Evolutionary conservation across 371 early-diverging fungal genomes (phyloP).

Genomic region (Batkoa obscura): DNA sequence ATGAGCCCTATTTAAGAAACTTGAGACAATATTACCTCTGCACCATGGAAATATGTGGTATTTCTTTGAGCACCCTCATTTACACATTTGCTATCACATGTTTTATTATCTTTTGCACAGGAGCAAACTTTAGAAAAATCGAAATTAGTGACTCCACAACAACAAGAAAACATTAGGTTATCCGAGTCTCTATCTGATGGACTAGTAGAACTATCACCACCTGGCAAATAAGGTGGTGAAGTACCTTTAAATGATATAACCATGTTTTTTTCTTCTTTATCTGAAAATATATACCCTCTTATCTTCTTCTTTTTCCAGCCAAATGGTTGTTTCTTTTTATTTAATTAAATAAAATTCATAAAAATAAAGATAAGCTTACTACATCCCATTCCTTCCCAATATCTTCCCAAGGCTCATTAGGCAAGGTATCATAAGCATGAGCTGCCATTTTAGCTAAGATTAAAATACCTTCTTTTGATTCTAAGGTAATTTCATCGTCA

Average conservation of each 20-base stretch:
- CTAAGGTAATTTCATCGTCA: no score
- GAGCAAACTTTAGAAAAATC: constrained; percentile 61
- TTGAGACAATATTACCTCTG: neutral
- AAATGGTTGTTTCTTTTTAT: constrained; percentile 46
- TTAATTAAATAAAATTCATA: neutral
- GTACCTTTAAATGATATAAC: constrained; percentile 80
- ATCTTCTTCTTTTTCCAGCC: constrained; percentile 71
- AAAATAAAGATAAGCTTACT: neutral
- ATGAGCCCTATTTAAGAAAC: no score
- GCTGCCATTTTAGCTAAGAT: constrained; percentile 6
- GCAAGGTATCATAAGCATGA: constrained; percentile 3
- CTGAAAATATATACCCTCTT: constrained; percentile 66
- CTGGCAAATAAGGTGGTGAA: constrained; percentile 35
- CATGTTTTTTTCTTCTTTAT: constrained; percentile 32
- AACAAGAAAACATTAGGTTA: constrained; percentile 86
- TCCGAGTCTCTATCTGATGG: constrained; percentile 16
- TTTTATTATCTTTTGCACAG: constrained; percentile 28
- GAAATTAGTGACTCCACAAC: constrained; percentile 60
- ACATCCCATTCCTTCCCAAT: constrained; percentile 1
- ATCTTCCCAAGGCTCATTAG: constrained; percentile 3
- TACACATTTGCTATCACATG: constrained; percentile 10
- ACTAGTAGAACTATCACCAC: constrained; percentile 26
- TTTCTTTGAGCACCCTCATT: constrained; percentile 8
- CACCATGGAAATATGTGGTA: constrained; percentile 7
- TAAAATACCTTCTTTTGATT: no score